These are phyloP conservation scores for Claviceps maximensis DNA, from an alignment of 2,329 filamentous ascomycete species.

Conservation along the genomic window DNA sequence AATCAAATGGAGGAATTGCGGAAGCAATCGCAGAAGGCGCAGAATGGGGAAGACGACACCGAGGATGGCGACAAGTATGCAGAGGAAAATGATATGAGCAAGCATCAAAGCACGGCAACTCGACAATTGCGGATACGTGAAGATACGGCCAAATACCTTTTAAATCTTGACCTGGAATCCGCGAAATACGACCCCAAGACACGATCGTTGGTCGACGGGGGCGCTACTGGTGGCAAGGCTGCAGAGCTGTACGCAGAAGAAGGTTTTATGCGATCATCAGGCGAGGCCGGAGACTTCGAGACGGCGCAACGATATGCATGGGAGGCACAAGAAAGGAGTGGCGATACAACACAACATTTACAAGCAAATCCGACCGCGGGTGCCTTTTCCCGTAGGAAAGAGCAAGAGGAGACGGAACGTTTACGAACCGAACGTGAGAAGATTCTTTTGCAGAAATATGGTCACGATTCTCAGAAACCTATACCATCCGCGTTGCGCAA, in stretches of 20 bases:
- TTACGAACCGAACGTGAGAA: slow-evolving; percentile 56
- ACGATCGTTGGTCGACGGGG: slow-evolving; percentile 74
- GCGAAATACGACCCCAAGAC: slow-evolving; percentile 98
- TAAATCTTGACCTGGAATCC: slow-evolving; percentile 90
- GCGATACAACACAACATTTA: slow-evolving; percentile 70
- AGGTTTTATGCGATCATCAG: slow-evolving; percentile 76
- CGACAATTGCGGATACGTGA: slow-evolving; percentile 84
- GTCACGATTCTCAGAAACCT: slow-evolving; percentile 44
- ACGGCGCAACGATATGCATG: slow-evolving; percentile 81
- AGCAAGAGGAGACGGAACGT: slow-evolving; percentile 57
- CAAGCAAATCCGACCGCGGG: slow-evolving; percentile 95
- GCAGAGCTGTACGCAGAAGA: slow-evolving; percentile 82
- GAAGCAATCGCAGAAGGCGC: slow-evolving; percentile 34
- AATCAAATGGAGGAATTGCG: slow-evolving; percentile 69
- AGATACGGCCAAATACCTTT: slow-evolving; percentile 91
- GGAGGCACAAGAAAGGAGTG: slow-evolving; percentile 79
- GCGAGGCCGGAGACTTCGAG: slow-evolving; percentile 88
- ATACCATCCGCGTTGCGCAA: slow-evolving; percentile 50
- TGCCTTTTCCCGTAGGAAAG: slow-evolving; percentile 69
- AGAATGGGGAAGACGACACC: slow-evolving; percentile 31
- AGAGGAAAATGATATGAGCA: slow-evolving; percentile 92
- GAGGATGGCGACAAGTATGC: slow-evolving; percentile 66
- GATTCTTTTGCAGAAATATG: slow-evolving; percentile 70
- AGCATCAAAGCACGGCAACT: slow-evolving; percentile 81
- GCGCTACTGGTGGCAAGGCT: slow-evolving; percentile 66